Evolutionary conservation across 2,329 filamentous ascomycete genomes (phyloP).

Genomic region (Phyllosticta capitalensis): DNA sequence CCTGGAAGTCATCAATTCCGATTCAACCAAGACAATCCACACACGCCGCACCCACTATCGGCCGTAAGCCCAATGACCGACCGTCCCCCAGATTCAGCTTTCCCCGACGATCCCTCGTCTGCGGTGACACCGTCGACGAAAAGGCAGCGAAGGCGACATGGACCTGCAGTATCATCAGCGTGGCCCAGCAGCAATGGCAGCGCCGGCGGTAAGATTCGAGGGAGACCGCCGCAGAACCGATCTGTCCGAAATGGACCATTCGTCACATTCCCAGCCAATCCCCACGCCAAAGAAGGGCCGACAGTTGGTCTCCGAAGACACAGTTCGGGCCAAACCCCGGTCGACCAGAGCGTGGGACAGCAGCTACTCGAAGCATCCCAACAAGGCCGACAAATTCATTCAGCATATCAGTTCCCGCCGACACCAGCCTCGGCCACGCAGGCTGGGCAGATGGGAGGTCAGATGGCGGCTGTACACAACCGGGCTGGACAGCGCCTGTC

Average conservation of each 20-base stretch:
- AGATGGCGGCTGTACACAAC: constrained; percentile 15
- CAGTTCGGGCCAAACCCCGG: constrained; percentile 32
- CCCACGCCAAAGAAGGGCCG: constrained; percentile 38
- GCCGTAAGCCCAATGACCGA: constrained; percentile 60
- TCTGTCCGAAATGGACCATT: constrained; percentile 58
- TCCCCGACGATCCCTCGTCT: constrained; percentile 55
- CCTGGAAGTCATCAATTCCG: constrained; percentile 32
- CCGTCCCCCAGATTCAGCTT: constrained; percentile 36
- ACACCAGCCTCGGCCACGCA: constrained; percentile 28
- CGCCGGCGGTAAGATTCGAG: constrained; percentile 61
- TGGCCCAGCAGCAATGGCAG: constrained; percentile 63
- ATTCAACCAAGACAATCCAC: constrained; percentile 51
- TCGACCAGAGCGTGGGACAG: constrained; percentile 30
- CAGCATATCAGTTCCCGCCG: constrained; percentile 29
- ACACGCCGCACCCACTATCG: constrained; percentile 66
- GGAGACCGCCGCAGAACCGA: constrained; percentile 67
- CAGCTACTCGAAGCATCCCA: constrained; percentile 7
- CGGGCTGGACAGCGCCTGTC: constrained; percentile 43
- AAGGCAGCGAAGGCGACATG: constrained; percentile 53
- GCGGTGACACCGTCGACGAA: constrained; percentile 56
- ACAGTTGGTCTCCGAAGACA: constrained; percentile 37
- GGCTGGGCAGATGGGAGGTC: too few species aligned
- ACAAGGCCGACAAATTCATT: constrained; percentile 16
- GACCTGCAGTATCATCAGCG: constrained; percentile 80
- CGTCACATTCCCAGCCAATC: constrained; percentile 58